Evolutionary conservation across 805 yeast genomes (phyloP), one percentile per base, ranked within the genome.

Genomic region (Yarrowia sp.): DNA sequence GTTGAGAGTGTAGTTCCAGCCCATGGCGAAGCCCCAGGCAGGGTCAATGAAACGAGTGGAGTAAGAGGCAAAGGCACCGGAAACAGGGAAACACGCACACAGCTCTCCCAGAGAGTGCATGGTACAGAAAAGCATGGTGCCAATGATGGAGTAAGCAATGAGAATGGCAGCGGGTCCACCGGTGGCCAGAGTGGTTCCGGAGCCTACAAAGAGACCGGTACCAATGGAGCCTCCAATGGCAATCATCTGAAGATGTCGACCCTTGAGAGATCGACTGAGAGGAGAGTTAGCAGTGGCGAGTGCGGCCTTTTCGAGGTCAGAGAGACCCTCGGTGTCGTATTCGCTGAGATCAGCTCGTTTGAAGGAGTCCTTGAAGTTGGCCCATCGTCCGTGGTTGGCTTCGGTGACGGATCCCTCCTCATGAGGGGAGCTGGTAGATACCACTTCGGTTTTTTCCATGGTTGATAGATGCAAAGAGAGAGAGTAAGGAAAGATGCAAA

Each of bases 211-310:
- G 68, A 89, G 77, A 75, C 94, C 93, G 2, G 92, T 87, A 71
- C 94, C 94, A 63, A 88, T 86, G 71, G 89, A 86, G 40, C 91
- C 89, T 39, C 91, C 91, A 49, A 89, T 82, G 46, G 92, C 88
- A 72, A 89, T 88, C 88, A 90, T 85, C 69, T 87, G 85, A 73
- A 89, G 80, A 76, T 89, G 93, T 74, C 92, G 81, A 8, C 81
- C 72, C 70, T 76, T 77, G 66, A 83, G 79, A 9, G 81, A 75
- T 71, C 89, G 79, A 42, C 82, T 77, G 76, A 83, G 74, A 2
- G 84, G 85, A 2, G 84, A 78, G 66, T 78, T 79, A 30, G 85
- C 84, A 5, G 85, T 77, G 17, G 74, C 75, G 24, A 76, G 73
- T 40, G 81, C 80, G 24, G 84, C 83, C 69, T 79, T 80, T 73